Evolutionary conservation across 2,329 filamentous ascomycete genomes (phyloP).

Genomic region (Alternaria consortialis): DNA sequence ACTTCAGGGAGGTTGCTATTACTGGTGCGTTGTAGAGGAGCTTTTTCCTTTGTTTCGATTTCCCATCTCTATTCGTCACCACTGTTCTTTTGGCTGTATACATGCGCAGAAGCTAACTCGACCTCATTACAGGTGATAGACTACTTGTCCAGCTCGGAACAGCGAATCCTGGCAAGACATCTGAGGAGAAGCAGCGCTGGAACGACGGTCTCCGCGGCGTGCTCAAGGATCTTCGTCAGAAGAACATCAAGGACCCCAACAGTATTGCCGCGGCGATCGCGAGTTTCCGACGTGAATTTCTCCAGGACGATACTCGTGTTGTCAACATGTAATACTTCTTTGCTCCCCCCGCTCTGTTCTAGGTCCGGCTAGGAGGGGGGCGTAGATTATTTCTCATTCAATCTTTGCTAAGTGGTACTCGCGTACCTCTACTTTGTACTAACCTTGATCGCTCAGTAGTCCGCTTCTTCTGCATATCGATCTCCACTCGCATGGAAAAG

Average conservation of each 20-base stretch:
- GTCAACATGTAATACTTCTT: constrained; percentile 43
- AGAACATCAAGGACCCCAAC: constrained; percentile 50
- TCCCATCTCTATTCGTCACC: constrained; percentile 34
- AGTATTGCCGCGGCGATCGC: constrained; percentile 52
- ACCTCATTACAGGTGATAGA: constrained; percentile 68
- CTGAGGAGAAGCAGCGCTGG: constrained; percentile 65
- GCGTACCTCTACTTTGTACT: constrained; percentile 9
- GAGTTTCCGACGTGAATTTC: constrained; percentile 51
- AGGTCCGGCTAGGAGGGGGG: not conserved
- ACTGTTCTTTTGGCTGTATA: constrained; percentile 28
- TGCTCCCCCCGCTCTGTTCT: not conserved
- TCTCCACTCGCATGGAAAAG: not conserved
- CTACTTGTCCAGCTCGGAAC: constrained; percentile 77
- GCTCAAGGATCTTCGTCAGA: constrained; percentile 49
- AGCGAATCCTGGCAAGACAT: constrained; percentile 67
- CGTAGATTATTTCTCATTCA: constrained; percentile 5
- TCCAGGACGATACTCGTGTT: constrained; percentile 52
- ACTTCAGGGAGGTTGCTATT: constrained; percentile 77
- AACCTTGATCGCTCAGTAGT: constrained; percentile 14
- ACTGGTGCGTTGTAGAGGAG: constrained; percentile 69
- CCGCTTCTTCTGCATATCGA: not conserved
- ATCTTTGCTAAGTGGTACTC: constrained; percentile 5
- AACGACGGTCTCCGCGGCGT: constrained; percentile 50
- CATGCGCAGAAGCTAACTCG: constrained; percentile 51
- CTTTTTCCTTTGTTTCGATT: constrained; percentile 11